A percentile compares a stretch with the other conserved stretches of the same genome.
These are phyloP conservation scores for Nissolia schottii DNA, from an alignment of 306 rosid genomes.

Conservation along the genomic window DNA sequence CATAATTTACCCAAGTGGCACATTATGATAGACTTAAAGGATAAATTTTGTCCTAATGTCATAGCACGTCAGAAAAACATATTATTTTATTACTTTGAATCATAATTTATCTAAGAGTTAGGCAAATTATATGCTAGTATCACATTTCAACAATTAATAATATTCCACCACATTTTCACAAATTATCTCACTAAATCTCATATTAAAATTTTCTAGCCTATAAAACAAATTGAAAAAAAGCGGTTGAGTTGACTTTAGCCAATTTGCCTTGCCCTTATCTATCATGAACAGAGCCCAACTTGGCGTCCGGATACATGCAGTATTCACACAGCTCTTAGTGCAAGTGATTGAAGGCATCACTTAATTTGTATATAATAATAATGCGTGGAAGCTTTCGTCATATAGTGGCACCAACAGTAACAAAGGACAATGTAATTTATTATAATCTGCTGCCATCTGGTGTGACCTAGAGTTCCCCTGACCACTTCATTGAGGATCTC, in stretches of 20 bases:
- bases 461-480: slow-evolving; percentile 18
- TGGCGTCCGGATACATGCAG: background rate
- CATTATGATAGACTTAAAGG: no score
- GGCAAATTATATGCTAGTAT: no score
- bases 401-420: background rate
- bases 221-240: background rate
- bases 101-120: no score
- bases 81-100: no score
- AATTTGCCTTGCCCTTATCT: background rate
- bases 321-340: background rate
- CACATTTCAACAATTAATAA: no score
- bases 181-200: no score
- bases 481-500: slow-evolving; percentile 1
- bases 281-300: background rate
- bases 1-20: no score
- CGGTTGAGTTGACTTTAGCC: background rate
- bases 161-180: no score
- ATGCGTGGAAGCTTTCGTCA: background rate
- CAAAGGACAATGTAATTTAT: background rate
- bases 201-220: no score
- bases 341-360: background rate
- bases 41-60: no score
- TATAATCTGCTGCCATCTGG: background rate
- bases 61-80: no score
- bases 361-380: background rate